Conservation (phyloP, 345 rosid genomes). For the Linum lewisii region DNA sequence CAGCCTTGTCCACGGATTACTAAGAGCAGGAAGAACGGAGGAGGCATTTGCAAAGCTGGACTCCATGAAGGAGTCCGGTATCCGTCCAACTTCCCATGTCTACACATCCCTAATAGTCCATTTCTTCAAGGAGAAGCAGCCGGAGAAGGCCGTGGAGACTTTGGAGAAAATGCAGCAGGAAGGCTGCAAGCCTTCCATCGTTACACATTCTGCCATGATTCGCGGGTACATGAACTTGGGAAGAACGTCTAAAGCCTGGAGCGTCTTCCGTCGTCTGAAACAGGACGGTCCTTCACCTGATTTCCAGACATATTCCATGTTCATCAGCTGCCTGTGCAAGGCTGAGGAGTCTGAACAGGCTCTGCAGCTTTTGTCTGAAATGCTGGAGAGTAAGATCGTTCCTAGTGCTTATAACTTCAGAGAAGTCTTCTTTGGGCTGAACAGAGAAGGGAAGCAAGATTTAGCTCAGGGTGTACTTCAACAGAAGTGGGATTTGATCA, state of each 20-base stretch:
- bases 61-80: slow-evolving; percentile 48
- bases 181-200: slow-evolving; percentile 45
- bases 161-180: slow-evolving; percentile 41
- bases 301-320: slow-evolving; percentile 60
- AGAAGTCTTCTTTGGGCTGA: slow-evolving; percentile 54
- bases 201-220: slow-evolving; percentile 65
- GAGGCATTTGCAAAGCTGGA: slow-evolving; percentile 57
- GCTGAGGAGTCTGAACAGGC: slow-evolving; percentile 60
- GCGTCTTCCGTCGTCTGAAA: slow-evolving; percentile 33
- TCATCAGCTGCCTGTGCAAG: slow-evolving; percentile 50
- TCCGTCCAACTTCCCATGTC: slow-evolving; percentile 50
- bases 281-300: slow-evolving; percentile 52
- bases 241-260: slow-evolving; percentile 45
- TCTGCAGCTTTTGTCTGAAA: slow-evolving; percentile 44
- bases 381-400: slow-evolving; percentile 43
- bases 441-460: slow-evolving; percentile 64
- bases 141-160: slow-evolving; percentile 35
- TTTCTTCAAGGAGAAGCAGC: slow-evolving; percentile 56
- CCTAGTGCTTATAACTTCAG: slow-evolving; percentile 59
- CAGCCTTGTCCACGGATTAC: slow-evolving; percentile 55
- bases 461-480: slow-evolving; percentile 44
- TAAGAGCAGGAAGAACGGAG: slow-evolving; percentile 43
- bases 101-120: slow-evolving; percentile 63
- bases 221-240: slow-evolving; percentile 53
- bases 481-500: slow-evolving; percentile 38